Percentiles rank a stretch among this genome's conserved stretches.
Conservation (phyloP, 805 yeast species). For the Monosporozyma yasuniensis region DNA sequence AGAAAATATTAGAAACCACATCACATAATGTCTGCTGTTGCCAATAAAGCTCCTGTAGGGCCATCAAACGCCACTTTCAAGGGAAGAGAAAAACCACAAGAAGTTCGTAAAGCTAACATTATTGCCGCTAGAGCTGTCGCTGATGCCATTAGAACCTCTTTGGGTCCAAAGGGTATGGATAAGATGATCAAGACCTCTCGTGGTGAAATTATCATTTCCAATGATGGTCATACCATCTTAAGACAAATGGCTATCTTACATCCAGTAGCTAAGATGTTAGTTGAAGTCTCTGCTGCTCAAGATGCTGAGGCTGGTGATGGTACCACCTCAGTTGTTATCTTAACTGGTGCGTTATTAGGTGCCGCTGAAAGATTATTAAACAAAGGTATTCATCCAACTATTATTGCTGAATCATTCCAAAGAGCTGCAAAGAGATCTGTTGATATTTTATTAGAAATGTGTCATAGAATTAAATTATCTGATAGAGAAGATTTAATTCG, state of each 20-base stretch:
- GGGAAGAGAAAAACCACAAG: conserved; percentile 91
- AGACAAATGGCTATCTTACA: conserved; percentile 97
- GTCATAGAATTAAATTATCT: conserved; percentile 63
- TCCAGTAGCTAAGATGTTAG: conserved; percentile 98
- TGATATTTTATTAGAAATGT: conserved; percentile 76
- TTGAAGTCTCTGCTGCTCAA: conserved; percentile 94
- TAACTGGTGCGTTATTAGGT: conserved; percentile 87
- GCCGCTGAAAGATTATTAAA: conserved; percentile 88
- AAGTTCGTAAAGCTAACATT: conserved; percentile 81
- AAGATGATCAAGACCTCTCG: conserved; percentile 92
- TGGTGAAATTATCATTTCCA: conserved; percentile 90
- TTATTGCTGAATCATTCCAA: conserved; percentile 88
- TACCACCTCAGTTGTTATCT: conserved; percentile 92
- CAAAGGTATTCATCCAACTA: conserved; percentile 91
- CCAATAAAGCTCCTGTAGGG: conserved; percentile 1
- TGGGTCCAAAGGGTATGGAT: conserved; percentile 99
- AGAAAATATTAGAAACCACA: background rate
- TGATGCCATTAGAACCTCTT: conserved; percentile 87
- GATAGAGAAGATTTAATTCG: conserved; percentile 79
- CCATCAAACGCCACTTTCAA: conserved; percentile 83
- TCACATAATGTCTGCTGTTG: background rate
- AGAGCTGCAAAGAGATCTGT: conserved; percentile 79
- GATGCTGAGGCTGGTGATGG: conserved; percentile 99
- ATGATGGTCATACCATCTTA: conserved; percentile 95
- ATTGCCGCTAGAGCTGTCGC: conserved; percentile 91